Percentiles rank a stretch among this genome's conserved stretches.
Conservation (phyloP, 2,329 filamentous ascomycete genomes). For the Exophiala mesophila region DNA sequence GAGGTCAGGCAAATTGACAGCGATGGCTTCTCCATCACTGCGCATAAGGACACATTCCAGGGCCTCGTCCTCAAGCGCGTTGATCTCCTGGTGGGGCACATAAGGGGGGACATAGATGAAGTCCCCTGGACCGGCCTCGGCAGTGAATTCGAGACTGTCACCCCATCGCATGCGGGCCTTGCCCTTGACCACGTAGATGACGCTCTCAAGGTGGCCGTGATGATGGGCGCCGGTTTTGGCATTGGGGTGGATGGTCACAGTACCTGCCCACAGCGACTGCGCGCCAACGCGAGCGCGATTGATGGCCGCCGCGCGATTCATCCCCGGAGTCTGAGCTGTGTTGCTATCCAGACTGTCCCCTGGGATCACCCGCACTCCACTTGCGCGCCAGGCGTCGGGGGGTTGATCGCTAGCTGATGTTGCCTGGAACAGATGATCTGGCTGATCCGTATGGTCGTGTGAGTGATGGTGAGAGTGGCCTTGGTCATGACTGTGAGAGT, state of each 20-base stretch:
- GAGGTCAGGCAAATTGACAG: slow-evolving; percentile 40
- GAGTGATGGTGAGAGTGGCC: slow-evolving; percentile 9
- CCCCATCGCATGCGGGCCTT: slow-evolving; percentile 45
- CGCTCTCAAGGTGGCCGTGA: slow-evolving; percentile 43
- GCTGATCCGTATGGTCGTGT: slow-evolving; percentile 12
- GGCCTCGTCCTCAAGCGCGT: slow-evolving; percentile 38
- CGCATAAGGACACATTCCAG: slow-evolving; percentile 42
- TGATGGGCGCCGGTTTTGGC: slow-evolving; percentile 44
- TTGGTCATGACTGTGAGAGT: slow-evolving; percentile 10
- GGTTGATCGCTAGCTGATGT: slow-evolving; percentile 17
- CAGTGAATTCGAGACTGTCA: slow-evolving; percentile 41
- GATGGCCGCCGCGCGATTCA: slow-evolving; percentile 42
- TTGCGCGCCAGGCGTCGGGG: slow-evolving; percentile 34
- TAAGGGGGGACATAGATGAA: slow-evolving; percentile 46
- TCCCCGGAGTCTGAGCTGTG: slow-evolving; percentile 42
- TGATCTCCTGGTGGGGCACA: slow-evolving; percentile 46
- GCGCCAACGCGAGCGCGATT: slow-evolving; percentile 42
- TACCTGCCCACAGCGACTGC: slow-evolving; percentile 44
- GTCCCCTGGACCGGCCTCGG: slow-evolving; percentile 43
- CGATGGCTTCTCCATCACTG: slow-evolving; percentile 42
- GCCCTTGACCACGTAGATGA: slow-evolving; percentile 45
- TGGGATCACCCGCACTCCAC: slow-evolving; percentile 41
- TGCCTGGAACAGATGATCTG: slow-evolving; percentile 20
- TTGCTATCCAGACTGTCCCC: slow-evolving; percentile 38
- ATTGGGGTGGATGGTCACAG: slow-evolving; percentile 41